Evolutionary conservation across 768 basidiomycete genomes (phyloP), one percentile per base, ranked within the genome.

Genomic region (Rhizopogon vulgaris): DNA sequence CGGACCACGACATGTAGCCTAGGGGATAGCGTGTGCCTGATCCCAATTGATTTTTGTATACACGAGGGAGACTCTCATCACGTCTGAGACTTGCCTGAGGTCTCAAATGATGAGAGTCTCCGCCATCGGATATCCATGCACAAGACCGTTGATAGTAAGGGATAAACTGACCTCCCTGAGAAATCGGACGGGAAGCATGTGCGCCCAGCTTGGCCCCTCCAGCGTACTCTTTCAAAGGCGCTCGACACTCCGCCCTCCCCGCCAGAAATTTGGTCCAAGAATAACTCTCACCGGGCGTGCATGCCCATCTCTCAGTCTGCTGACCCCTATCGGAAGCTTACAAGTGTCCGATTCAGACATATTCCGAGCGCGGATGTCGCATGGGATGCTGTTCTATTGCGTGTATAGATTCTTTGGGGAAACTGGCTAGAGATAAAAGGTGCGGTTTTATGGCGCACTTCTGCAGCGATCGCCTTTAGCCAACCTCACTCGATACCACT

Each of bases 361-460:
- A 24, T n/a, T 46, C 27, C 49, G 38, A n/a, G 41, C 39, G n/a
- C n/a, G n/a, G n/a, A n/a, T n/a, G n/a, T n/a, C n/a, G n/a, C n/a
- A n/a, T n/a, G n/a, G n/a, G 32, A 36, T 24, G 18, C 12, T 30
- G 32, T 15, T 42, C 17, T 39, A 28, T 36, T 36, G 15, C 27
- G 7, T 17, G 12, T n/a, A 24, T 17, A 5, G 36, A n/a, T 40
- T 24, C 18, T 49, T 5, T 22, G 28, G 24, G 15, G 34, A 17
- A 47, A 30, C 48, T 30, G 15, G 1, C 37, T 36, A 5, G 34
- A 24, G 39, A 59, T 66, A 64, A 59, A 61, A 53, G 40, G 42
- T 12, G 14, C 2, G 5, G 1, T 25, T 41, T 34, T 36, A 3
- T 12, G 18, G 30, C 27, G 18, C 4, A 40, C 14, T 24, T 32